Evolutionary conservation across 192 early-diverging fungal species (phyloP), one percentile per base, ranked within the genome.

Genomic region (Umbelopsis isabellina): DNA sequence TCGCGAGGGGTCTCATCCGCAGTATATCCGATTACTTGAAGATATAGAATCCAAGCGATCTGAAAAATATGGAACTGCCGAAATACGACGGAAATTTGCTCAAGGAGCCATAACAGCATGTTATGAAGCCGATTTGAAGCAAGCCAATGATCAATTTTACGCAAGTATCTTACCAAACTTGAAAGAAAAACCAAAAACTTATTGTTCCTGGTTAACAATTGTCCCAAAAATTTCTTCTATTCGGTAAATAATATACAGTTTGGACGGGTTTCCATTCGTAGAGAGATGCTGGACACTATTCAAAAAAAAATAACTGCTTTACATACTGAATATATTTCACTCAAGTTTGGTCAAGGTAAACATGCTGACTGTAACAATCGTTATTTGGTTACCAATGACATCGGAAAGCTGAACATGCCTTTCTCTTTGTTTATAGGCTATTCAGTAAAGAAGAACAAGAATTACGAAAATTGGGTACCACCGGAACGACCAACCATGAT

Each of bases 401-500:
- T 37, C 50, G 37, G 41, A 44, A 44, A 30, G 27, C 22, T 3
- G 15, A 23, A 33, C 45, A 71, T 53, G 46, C 25, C 71, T 68
- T 13, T 46, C 55, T 37, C 68, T 70, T 49, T 49, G 73, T 37
- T 46, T 70, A 33, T 61, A 61, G 55, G 12, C 18, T 61, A 37
- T 33, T 61, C 55, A 35, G 15, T 61, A 13, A 18, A 7, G 3
- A 61, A 61, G 55, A 33, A 15, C 55, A 61, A 35, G 30, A 22
- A 33, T 37, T 47, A 69, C 21, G 7, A 44, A 4, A 65, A 73
- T 11, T 78, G 76, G 76, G 68, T 67, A 15, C 76, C 76, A 41
- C 76, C 76, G 15, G 76, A 78, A 23, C 52, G 76, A 35, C 76
- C 76, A 41, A 66, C 72, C 11, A 66, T 78, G 71, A 78, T 78